Percentiles rank a stretch among this genome's conserved stretches.
These are phyloP conservation scores for Diplocarpon rosae DNA, from an alignment of 2,329 filamentous ascomycete species.

Conservation along the genomic window DNA sequence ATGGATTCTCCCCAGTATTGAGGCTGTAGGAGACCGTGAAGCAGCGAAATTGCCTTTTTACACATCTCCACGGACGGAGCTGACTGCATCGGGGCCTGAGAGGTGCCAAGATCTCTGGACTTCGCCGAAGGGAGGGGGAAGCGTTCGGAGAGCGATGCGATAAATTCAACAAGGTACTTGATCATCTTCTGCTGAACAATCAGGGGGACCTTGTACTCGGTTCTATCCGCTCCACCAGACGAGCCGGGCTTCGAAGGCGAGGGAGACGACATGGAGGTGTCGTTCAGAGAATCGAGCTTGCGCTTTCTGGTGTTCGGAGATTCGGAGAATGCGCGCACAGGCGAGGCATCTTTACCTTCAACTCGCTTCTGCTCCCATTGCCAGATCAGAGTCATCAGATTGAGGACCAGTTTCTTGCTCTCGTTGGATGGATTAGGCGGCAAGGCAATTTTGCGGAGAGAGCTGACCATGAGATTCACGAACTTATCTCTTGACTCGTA, in stretches of 20 bases:
- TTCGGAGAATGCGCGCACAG: slow-evolving; percentile 40
- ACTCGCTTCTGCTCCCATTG: slow-evolving; percentile 83
- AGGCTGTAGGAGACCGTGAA: slow-evolving; percentile 76
- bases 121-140: slow-evolving; percentile 66
- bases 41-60: slow-evolving; percentile 70
- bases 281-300: slow-evolving; percentile 47
- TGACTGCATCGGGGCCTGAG: slow-evolving; percentile 37
- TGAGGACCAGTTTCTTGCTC: slow-evolving; percentile 80
- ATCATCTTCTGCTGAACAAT: slow-evolving; percentile 68
- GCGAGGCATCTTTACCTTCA: slow-evolving; percentile 39
- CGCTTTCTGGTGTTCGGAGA: slow-evolving; percentile 68
- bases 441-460: slow-evolving; percentile 75
- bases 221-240: slow-evolving; percentile 37
- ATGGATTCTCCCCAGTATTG: slow-evolving; percentile 89
- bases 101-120: slow-evolving; percentile 40
- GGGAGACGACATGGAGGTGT: slow-evolving; percentile 42
- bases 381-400: slow-evolving; percentile 84
- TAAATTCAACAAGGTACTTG: slow-evolving; percentile 93
- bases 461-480: slow-evolving; percentile 76
- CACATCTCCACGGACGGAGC: slow-evolving; percentile 63
- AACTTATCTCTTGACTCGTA: slow-evolving; percentile 93
- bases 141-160: slow-evolving; percentile 77
- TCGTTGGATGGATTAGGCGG: slow-evolving; percentile 80
- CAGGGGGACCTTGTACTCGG: slow-evolving; percentile 58
- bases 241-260: slow-evolving; percentile 37